A percentile compares a stretch with the other conserved stretches of the same genome.
These are phyloP conservation scores for Pseudogymnoascus sp. DNA, from an alignment of 2,329 filamentous ascomycete genomes.

Conservation along the genomic window DNA sequence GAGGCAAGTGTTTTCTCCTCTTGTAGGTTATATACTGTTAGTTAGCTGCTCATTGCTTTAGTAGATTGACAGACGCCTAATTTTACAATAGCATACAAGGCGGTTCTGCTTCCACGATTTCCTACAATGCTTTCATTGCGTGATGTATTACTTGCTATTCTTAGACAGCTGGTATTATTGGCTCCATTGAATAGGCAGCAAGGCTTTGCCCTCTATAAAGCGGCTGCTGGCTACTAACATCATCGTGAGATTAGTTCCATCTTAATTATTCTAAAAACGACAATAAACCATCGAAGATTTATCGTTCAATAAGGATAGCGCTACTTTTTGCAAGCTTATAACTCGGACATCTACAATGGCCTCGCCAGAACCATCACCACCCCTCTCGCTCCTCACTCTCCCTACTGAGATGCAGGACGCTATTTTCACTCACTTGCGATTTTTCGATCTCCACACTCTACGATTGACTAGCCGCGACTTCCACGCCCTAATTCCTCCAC, in stretches of 20 bases:
- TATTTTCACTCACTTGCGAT: neutral
- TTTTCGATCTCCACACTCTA: neutral
- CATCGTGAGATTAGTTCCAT: neutral
- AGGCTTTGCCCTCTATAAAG: neutral
- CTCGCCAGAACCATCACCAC: neutral
- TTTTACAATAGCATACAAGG: too few species aligned
- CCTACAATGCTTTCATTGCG: neutral
- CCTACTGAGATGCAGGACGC: neutral
- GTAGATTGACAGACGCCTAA: too few species aligned
- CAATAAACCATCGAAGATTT: neutral
- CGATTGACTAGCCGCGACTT: neutral
- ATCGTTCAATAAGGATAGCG: neutral
- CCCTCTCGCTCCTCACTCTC: neutral
- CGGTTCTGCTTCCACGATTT: too few species aligned
- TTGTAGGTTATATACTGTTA: too few species aligned
- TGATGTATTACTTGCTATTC: neutral
- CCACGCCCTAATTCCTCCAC: neutral
- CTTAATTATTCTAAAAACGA: neutral
- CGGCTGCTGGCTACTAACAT: neutral
- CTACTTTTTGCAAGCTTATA: neutral
- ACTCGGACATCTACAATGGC: neutral
- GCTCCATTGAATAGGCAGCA: too few species aligned
- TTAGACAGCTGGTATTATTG: neutral
- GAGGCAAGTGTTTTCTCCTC: too few species aligned
- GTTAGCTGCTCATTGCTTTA: too few species aligned